phyloP scores from a whole-genome alignment of 2,329 filamentous ascomycete species.

The Fusarium bulbicola region DNA sequence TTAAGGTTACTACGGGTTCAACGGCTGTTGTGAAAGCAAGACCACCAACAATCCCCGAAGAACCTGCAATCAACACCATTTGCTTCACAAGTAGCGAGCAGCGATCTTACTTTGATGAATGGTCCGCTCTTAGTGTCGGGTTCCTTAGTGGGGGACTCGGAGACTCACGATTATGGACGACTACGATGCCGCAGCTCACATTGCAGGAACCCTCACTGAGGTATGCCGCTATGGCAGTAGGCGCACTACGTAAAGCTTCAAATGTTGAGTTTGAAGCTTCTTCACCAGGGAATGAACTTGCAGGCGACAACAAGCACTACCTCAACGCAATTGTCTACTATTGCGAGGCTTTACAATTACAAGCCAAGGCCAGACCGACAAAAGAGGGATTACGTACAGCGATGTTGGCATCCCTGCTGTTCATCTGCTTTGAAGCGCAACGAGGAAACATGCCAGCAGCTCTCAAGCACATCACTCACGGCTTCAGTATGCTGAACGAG shows the following conservation, averaged over 20 bases:
- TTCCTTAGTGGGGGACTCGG: constrained; percentile 50
- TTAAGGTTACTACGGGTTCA: constrained; percentile 27
- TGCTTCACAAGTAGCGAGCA: constrained; percentile 49
- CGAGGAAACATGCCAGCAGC: constrained; percentile 52
- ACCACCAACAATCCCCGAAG: constrained; percentile 43
- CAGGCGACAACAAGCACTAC: constrained; percentile 49
- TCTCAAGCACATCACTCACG: constrained; percentile 52
- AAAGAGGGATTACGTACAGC: constrained; percentile 51
- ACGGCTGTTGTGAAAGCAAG: constrained; percentile 45
- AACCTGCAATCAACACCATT: constrained; percentile 47
- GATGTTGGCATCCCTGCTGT: constrained; percentile 51
- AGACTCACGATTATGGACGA: constrained; percentile 50
- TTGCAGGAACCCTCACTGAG: constrained; percentile 50
- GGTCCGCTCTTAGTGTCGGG: constrained; percentile 47
- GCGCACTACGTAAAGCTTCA: constrained; percentile 50
- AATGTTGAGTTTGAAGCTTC: constrained; percentile 34
- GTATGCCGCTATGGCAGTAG: constrained; percentile 53
- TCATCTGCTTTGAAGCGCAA: constrained; percentile 54
- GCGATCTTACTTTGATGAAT: constrained; percentile 51
- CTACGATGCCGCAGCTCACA: constrained; percentile 53
- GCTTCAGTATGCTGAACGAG: constrained; percentile 53
- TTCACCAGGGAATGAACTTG: constrained; percentile 29
- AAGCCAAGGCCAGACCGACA: constrained; percentile 49
- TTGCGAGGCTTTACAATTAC: constrained; percentile 52
- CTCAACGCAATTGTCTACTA: constrained; percentile 53